Base-by-base conservation (phyloP, 2,329 filamentous ascomycete species). In the Penicillium sp. region DNA sequence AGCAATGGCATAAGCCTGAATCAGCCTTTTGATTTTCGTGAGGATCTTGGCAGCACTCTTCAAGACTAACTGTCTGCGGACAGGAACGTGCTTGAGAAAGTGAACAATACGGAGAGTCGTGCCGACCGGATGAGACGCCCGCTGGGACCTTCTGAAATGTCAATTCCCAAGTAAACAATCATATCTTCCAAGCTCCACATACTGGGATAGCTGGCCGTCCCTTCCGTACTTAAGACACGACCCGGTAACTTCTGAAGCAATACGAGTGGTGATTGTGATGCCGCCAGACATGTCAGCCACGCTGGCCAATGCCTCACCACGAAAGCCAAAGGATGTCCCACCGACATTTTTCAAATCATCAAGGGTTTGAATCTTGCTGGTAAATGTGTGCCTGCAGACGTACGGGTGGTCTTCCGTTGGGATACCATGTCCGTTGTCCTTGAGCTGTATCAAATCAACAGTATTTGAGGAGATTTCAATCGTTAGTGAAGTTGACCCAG, bases 341-440 rank as follows among this genome's bases (percentile, higher is more conserved):
- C 84, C 83, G 18, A 87, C 67, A 22, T 75, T 73, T 54, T 71
- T 76, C 44, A 88, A 70, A 58, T 88, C 85, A 1, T 82, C 75
- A 46, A 84, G 74, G 23, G 80, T 77, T 40, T 75, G 72, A 47
- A 88, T 84, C 72, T 89, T 89, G 73, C 84, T 87, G 0, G 86
- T 89, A 62, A 78, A 86, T 58, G 83, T 78, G 49, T 81, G 78
- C 59, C 77, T 81, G 61, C 84, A 85, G 18, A 85, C 77, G 37
- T 83, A 62, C 2, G 71, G 65, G 41, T 84, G 76, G 67, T 88
- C 85, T 35, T 79, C 77, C 2, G 79, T 71, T 2, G 79, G 71
- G 57, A 89, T 85, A 2, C 86, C 85, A 62, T 81, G 78, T 7
- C 86, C 85, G 68, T 87, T 88, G 69, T 86, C 84, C 53, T 79